phyloP scores from a whole-genome alignment of 305 asterid genomes.

The Salvia sclarea region DNA sequence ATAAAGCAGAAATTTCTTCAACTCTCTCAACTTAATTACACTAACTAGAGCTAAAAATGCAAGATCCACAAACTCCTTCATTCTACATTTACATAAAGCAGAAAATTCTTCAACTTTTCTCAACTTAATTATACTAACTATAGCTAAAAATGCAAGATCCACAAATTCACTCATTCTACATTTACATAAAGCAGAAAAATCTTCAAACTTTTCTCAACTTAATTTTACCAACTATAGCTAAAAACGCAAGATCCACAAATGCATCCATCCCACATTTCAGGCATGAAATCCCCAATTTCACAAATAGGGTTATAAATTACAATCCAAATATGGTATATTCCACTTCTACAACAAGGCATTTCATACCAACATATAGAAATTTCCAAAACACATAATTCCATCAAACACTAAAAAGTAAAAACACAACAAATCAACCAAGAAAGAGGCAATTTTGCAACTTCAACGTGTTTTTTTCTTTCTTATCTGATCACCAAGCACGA shows the following conservation, averaged over 20 bases:
- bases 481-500: constrained; percentile 8
- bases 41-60: constrained; percentile 25
- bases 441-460: constrained; percentile 10
- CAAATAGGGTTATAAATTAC: not conserved
- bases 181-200: constrained; percentile 42
- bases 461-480: not conserved
- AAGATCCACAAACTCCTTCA: constrained; percentile 35
- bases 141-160: constrained; percentile 31
- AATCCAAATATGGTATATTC: constrained; percentile 30
- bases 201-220: constrained; percentile 21
- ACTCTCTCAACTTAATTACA: constrained; percentile 13
- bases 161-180: too few relatives aligned
- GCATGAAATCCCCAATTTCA: constrained; percentile 9
- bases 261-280: constrained; percentile 14
- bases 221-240: constrained; percentile 6
- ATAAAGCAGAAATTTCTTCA: constrained; percentile 28
- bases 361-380: constrained; percentile 1
- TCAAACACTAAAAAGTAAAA: constrained; percentile 12
- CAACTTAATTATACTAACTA: constrained; percentile 17
- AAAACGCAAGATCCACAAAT: constrained; percentile 35
- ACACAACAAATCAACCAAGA: constrained; percentile 17
- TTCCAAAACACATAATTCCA: constrained; percentile 11
- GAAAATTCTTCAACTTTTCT: constrained; percentile 22
- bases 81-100: constrained; percentile 53
- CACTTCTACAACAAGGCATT: constrained; percentile 19